Conservation (phyloP, 116 monocot species). For the Iris pallida region DNA sequence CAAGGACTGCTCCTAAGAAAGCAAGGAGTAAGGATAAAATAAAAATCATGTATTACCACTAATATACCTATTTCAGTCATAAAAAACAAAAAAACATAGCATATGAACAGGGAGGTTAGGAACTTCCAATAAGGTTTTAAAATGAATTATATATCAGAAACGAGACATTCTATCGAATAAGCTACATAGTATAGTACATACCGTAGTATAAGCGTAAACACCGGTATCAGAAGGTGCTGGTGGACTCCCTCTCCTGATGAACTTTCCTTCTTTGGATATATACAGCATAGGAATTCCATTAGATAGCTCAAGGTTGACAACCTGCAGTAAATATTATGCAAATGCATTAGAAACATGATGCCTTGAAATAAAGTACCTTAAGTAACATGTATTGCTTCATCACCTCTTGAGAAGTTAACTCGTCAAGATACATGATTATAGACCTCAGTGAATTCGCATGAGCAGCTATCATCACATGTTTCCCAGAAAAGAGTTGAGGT, state of each 20-base stretch:
- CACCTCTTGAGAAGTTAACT: slow-evolving; percentile 85
- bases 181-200: too few relatives aligned
- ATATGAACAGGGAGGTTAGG: too few relatives aligned
- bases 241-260: slow-evolving; percentile 79
- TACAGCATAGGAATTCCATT: slow-evolving; percentile 91
- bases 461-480: slow-evolving; percentile 84
- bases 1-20: too few relatives aligned
- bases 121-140: too few relatives aligned
- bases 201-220: slow-evolving; percentile 80
- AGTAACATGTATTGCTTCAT: neutral
- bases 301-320: slow-evolving; percentile 67
- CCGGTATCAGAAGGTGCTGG: slow-evolving; percentile 63
- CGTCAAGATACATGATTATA: slow-evolving; percentile 93
- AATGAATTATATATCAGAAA: too few relatives aligned
- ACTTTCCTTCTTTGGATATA: slow-evolving; percentile 74
- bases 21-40: too few relatives aligned
- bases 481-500: slow-evolving; percentile 60
- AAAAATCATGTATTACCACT: too few relatives aligned
- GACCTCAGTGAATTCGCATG: slow-evolving; percentile 95
- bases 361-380: neutral
- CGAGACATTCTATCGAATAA: neutral
- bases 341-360: neutral
- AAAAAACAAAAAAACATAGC: too few relatives aligned
- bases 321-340: slow-evolving; percentile 28
- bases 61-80: too few relatives aligned